Evolutionary conservation across 495 filamentous ascomycete species (phyloP).

Genomic region (Cercophora scortea): DNA sequence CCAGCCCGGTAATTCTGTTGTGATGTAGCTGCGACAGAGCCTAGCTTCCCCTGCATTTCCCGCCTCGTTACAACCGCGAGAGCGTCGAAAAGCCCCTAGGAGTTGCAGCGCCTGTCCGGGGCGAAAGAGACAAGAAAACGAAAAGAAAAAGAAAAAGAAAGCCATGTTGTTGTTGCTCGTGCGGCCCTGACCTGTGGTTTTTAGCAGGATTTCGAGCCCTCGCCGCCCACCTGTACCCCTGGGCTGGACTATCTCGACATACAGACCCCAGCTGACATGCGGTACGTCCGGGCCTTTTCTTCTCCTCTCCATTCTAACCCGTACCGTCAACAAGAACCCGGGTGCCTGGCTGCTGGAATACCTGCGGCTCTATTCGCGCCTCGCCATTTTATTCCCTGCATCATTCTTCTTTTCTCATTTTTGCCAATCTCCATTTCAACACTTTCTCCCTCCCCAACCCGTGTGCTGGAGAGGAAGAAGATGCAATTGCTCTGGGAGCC

Average conservation of each 20-base stretch:
- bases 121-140: too few species aligned
- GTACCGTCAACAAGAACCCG: too few species aligned
- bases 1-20: not conserved
- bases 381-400: slow-evolving; percentile 14
- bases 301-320: slow-evolving; percentile 8
- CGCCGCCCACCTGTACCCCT: slow-evolving; percentile 32
- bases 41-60: not conserved
- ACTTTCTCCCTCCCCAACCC: not conserved
- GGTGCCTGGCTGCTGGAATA: too few species aligned
- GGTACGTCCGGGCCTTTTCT: slow-evolving; percentile 26
- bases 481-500: too few species aligned
- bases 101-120: too few species aligned
- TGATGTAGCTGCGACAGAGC: slow-evolving; percentile 2
- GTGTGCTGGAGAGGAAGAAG: too few species aligned
- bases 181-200: not conserved
- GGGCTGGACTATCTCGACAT: slow-evolving; percentile 43
- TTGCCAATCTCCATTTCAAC: not conserved
- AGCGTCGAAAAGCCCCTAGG: too few species aligned
- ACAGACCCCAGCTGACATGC: slow-evolving; percentile 39
- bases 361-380: too few species aligned
- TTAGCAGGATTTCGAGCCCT: slow-evolving; percentile 43
- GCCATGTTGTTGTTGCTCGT: too few species aligned
- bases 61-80: too few species aligned
- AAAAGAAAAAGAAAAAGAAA: too few species aligned
- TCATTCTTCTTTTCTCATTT: slow-evolving; percentile 14